phyloP scores from a whole-genome alignment of 345 rosid species.

The Eucalyptus victrix region DNA sequence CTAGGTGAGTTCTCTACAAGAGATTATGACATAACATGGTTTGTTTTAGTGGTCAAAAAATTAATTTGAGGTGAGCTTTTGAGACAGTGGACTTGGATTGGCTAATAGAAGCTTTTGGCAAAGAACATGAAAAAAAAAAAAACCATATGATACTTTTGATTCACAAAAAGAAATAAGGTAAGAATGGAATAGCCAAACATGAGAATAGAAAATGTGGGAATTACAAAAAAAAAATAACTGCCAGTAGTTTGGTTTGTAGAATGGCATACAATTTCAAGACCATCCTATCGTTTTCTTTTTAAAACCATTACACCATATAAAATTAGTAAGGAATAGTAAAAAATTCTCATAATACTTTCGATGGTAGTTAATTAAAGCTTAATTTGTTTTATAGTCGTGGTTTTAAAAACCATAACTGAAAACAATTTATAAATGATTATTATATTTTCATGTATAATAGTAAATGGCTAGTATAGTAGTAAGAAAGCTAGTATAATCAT shows the following conservation, averaged over 20 bases:
- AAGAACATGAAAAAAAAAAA: not conserved
- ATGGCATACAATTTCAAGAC: too few species aligned
- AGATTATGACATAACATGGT: not conserved
- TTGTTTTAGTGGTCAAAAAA: not conserved
- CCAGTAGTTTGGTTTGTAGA: too few species aligned
- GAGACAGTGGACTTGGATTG: not conserved
- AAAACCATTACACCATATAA: not conserved
- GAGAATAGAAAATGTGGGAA: not conserved
- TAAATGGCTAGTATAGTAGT: not conserved
- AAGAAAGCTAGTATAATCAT: not conserved
- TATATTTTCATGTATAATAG: not conserved
- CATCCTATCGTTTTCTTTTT: not conserved
- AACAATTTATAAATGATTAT: too few species aligned
- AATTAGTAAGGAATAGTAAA: not conserved
- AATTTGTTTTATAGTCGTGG: not conserved
- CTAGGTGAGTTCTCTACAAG: fast-evolving
- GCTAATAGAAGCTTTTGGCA: not conserved
- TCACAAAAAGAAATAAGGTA: not conserved
- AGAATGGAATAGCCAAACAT: not conserved
- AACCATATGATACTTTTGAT: not conserved
- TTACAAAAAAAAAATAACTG: too few species aligned
- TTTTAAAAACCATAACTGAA: too few species aligned
- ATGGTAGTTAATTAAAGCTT: not conserved
- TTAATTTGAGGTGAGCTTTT: not conserved
- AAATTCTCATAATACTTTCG: not conserved